phyloP scores from a whole-genome alignment of 148 eudicot species.

The Nyssa sinensis region DNA sequence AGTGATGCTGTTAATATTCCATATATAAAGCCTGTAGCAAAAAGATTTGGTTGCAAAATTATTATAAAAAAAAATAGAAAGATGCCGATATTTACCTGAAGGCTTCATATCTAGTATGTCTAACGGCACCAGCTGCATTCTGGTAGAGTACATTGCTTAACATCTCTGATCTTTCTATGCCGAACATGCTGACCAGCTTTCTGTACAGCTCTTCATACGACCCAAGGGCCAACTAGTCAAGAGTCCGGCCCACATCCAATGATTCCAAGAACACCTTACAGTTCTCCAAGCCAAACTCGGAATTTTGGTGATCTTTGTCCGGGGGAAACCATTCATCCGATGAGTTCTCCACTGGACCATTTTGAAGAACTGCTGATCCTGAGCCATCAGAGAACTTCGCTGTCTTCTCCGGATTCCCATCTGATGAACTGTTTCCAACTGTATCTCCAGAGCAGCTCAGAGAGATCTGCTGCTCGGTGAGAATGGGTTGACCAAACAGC shows the following conservation, averaged over 20 bases:
- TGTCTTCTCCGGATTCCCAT: conserved; percentile 32
- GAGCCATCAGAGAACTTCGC: conserved; percentile 45
- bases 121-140: conserved; percentile 26
- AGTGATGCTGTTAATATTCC: background rate
- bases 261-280: conserved; percentile 48
- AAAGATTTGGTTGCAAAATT: background rate
- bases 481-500: conserved; percentile 83
- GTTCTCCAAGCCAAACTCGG: conserved; percentile 39
- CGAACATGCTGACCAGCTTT: conserved; percentile 50
- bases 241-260: conserved; percentile 48
- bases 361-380: conserved; percentile 45
- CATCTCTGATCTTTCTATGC: conserved; percentile 45
- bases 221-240: conserved; percentile 42
- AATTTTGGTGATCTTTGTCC: conserved; percentile 26
- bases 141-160: conserved; percentile 52
- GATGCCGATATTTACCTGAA: conserved; percentile 31
- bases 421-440: conserved; percentile 34
- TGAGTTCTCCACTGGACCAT: conserved; percentile 38
- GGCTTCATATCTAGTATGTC: conserved; percentile 36
- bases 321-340: conserved; percentile 48
- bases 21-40: background rate
- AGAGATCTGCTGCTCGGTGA: conserved; percentile 76
- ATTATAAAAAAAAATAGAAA: too few species aligned
- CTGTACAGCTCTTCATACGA: conserved; percentile 59
- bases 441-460: conserved; percentile 46